Base-by-base conservation (phyloP, 352 stramenopile species). In the Pythium brachiatum region DNA sequence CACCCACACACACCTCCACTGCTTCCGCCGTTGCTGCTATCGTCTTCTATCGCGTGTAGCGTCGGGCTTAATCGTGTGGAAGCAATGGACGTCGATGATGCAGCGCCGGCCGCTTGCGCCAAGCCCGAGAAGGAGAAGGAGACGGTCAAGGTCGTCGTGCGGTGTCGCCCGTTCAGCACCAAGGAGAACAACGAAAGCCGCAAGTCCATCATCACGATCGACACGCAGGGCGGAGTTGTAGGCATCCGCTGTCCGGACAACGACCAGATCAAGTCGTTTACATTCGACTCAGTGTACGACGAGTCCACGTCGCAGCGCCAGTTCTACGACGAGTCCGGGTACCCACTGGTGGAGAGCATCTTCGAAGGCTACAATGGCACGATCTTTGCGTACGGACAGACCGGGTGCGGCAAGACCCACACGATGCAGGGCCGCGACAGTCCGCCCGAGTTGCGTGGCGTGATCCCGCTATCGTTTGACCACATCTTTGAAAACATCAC, bases 351-450 rank as follows among this genome's bases (percentile, higher is more conserved):
- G 6, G 90, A 97, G 56, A 96, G 85, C 64, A 91, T 96, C 53
- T 91, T 97, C 50, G 82, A 94, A 52, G 90, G 90, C 39, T 97
- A 94, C 68, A 97, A 97, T 53, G 90, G 89, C 50, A 97, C 89
- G 7, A 96, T 97, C 53, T 97, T 97, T 68, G 88, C 90, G 1
- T 97, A 97, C 55, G 90, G 86, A 23, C 86, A 95, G 61, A 95
- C 86, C 2, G 86, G 86, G 0, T 94, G 81, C 62, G 86, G 85
- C 26, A 95, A 95, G 62, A 94, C 85, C 2, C 85, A 94, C 55
- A 94, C 82, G 27, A 94, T 95, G 86, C 81, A 93, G 62, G 86
- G 83, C 18, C 85, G 90, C 60, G 82, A 91, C 48, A 83, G 61
- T 0, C 86, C 86, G 16, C 73, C 81, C 2, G 86, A 95, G 60